Percentiles rank a stretch among this genome's conserved stretches.
Conservation (phyloP, 148 eudicot genomes). For the Amaranthus palmeri region DNA sequence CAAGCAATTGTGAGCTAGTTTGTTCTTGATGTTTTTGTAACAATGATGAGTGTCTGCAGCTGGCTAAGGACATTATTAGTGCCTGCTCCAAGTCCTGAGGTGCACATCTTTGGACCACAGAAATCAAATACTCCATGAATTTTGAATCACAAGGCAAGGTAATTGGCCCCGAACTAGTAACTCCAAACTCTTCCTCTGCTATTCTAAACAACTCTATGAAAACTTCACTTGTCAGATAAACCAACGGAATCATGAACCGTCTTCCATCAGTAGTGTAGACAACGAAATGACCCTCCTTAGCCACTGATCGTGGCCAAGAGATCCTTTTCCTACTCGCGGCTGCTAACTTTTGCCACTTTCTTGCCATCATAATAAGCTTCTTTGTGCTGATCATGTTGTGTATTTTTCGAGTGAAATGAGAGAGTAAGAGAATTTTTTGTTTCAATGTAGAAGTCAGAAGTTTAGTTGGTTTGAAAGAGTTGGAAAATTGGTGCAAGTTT, state of each 20-base stretch:
- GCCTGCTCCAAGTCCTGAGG: slow-evolving; percentile 26
- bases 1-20: background rate
- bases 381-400: slow-evolving; percentile 25
- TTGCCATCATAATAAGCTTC: slow-evolving; percentile 36
- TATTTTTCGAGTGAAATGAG: background rate
- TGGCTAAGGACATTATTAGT: slow-evolving; percentile 20
- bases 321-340: slow-evolving; percentile 31
- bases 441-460: too few species aligned
- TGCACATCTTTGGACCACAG: slow-evolving; percentile 27
- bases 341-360: slow-evolving; percentile 37
- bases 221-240: slow-evolving; percentile 18
- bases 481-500: background rate
- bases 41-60: background rate
- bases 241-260: slow-evolving; percentile 16
- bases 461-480: background rate
- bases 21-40: slow-evolving; percentile 1
- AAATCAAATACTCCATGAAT: slow-evolving; percentile 30
- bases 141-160: slow-evolving; percentile 37
- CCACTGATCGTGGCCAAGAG: slow-evolving; percentile 15
- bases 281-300: slow-evolving; percentile 16
- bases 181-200: slow-evolving; percentile 48
- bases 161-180: slow-evolving; percentile 35
- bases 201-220: slow-evolving; percentile 36
- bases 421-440: background rate
- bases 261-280: slow-evolving; percentile 14